These are phyloP conservation scores for Sarocladiaceae sp. DNA, from an alignment of 2,329 filamentous ascomycete species.

Conservation along the genomic window DNA sequence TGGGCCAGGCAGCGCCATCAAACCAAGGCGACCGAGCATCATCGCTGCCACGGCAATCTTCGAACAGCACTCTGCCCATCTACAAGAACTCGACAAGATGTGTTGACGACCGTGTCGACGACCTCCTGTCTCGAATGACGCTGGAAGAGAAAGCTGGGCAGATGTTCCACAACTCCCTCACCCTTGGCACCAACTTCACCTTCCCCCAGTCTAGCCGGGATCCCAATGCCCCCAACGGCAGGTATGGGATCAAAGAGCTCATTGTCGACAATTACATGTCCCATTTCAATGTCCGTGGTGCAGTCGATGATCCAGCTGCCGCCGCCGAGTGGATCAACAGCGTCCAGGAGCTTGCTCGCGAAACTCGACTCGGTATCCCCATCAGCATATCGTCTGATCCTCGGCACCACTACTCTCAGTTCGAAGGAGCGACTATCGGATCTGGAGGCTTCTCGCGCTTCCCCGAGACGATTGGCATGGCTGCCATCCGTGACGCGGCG, in stretches of 20 bases:
- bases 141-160: slow-evolving; percentile 42
- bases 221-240: slow-evolving; percentile 10
- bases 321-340: slow-evolving; percentile 33
- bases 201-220: slow-evolving; percentile 4
- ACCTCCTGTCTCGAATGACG: slow-evolving; percentile 39
- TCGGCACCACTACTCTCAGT: slow-evolving; percentile 36
- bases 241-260: slow-evolving; percentile 9
- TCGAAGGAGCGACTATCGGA: slow-evolving; percentile 34
- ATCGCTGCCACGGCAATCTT: not conserved
- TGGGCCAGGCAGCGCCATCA: slow-evolving; percentile 1
- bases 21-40: not conserved
- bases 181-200: slow-evolving; percentile 19
- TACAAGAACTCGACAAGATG: slow-evolving; percentile 28
- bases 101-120: slow-evolving; percentile 39
- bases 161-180: slow-evolving; percentile 35
- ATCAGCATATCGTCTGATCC: slow-evolving; percentile 39
- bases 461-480: slow-evolving; percentile 44
- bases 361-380: slow-evolving; percentile 41
- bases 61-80: not conserved
- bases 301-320: slow-evolving; percentile 29
- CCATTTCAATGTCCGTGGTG: slow-evolving; percentile 41
- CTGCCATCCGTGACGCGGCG: slow-evolving; percentile 37
- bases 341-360: slow-evolving; percentile 34
- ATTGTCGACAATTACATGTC: slow-evolving; percentile 22
- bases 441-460: slow-evolving; percentile 42